Evolutionary conservation across 495 filamentous ascomycete species (phyloP), one percentile per base, ranked within the genome.

Genomic region (Oleoguttula mirabilis): DNA sequence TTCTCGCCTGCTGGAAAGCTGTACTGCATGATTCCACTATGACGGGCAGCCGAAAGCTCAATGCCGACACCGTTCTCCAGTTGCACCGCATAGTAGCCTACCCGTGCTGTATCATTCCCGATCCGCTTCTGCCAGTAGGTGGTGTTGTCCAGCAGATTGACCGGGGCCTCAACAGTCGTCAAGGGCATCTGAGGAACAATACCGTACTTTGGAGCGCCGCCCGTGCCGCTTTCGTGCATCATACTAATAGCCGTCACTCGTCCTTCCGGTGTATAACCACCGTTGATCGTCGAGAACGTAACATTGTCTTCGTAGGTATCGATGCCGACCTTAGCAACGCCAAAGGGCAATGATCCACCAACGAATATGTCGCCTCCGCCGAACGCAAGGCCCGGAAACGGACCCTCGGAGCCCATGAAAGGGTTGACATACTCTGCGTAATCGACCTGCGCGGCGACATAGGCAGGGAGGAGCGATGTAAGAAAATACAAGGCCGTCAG

Each of bases 361-460:
- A 59, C 54, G 35, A 60, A 62, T 44, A 62, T 55, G 30, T 62
- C 52, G 31, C 60, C 60, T 11, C 59, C 59, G 33, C 55, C 57
- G 43, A 53, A 60, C 0, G 55, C 55, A 21, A 55, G 52, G 11
- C 59, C 59, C 4, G 54, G 43, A 21, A 56, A 54, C 12, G 39
- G 39, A 10, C 60, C 58, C 48, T 60, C 55, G n/a, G 51, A 54
- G 1, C 58, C 58, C 12, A 60, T 50, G 47, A 61, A 60, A 4
- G 54, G 56, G 41, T 61, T 61, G 32, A 63, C 60, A 40, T 58
- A 63, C 41, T 56, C 51, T 3, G 53, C 20, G 35, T 56, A 59
- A 39, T 59, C 58, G 22, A 43, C 45, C 20, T 50, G 50, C 4
- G 37, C 32, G 10, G 12, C 31, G n/a, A 24, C 41, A 28, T 28